A percentile compares a stretch with the other conserved stretches of the same genome.
phyloP scores from a whole-genome alignment of 2,329 filamentous ascomycete species.

The Nemania sp. region DNA sequence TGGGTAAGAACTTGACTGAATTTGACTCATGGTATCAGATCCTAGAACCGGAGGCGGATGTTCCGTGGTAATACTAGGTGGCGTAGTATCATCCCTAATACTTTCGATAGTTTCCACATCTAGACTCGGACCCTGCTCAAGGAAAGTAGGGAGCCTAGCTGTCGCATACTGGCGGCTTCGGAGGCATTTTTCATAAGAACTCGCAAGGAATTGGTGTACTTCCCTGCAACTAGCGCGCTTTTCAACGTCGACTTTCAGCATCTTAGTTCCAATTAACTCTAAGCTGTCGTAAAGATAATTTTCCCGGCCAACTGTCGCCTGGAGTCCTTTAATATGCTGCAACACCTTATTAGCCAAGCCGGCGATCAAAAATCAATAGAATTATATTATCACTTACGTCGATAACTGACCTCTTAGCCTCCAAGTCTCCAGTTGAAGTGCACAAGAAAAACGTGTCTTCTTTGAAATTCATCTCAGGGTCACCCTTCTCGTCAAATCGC shows the following conservation, averaged over 20 bases:
- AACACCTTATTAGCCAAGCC: not conserved
- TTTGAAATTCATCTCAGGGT: not conserved
- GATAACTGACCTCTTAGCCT: not conserved
- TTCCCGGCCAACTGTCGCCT: not conserved
- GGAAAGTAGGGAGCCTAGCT: not conserved
- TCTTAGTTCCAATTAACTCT: constrained; percentile 13
- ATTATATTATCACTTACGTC: too few relatives aligned
- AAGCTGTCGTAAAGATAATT: constrained; percentile 22
- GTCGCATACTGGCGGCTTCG: not conserved
- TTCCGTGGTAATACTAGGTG: too few relatives aligned
- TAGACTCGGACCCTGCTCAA: too few relatives aligned
- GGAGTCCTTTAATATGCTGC: constrained; percentile 5
- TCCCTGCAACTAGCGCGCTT: constrained; percentile 9
- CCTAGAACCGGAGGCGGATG: too few relatives aligned
- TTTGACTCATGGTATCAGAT: too few relatives aligned
- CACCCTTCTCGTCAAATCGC: constrained; percentile 9
- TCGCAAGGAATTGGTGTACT: constrained; percentile 7
- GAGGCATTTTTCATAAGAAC: not conserved
- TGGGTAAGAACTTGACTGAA: too few relatives aligned
- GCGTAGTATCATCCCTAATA: too few relatives aligned
- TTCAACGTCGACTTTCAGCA: constrained; percentile 2
- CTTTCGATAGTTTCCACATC: too few relatives aligned
- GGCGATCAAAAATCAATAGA: too few relatives aligned
- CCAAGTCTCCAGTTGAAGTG: not conserved
- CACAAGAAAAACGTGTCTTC: constrained; percentile 19